Percentiles rank a stretch among this genome's conserved stretches.
phyloP scores from a whole-genome alignment of 1,139 yeast genomes.

The Suhomyces chickasaworum region DNA sequence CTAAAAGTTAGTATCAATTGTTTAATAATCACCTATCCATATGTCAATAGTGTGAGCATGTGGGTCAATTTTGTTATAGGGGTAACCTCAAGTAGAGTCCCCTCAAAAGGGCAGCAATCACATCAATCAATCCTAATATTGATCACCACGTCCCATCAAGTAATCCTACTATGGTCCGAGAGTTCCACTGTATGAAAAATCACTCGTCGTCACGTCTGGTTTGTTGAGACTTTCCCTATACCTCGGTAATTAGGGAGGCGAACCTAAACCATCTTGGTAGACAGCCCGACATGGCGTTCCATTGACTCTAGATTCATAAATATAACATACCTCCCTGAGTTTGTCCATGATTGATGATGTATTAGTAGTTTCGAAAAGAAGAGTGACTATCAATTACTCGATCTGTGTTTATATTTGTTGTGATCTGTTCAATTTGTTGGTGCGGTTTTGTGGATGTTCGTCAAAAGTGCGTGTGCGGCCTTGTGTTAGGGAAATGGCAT shows the following conservation, averaged over 20 bases:
- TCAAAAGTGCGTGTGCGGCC: slow-evolving; percentile 10
- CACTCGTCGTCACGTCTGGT: background rate
- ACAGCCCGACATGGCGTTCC: background rate
- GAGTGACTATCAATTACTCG: slow-evolving; percentile 8
- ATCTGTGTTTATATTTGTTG: slow-evolving; percentile 15
- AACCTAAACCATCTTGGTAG: background rate
- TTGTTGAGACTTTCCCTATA: background rate
- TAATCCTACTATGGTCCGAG: background rate
- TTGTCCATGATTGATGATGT: slow-evolving; percentile 40
- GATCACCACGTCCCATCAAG: background rate
- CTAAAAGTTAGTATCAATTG: slow-evolving; percentile 33
- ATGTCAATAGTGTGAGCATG: background rate
- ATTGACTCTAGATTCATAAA: background rate
- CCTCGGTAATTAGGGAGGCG: background rate
- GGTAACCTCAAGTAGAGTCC: background rate
- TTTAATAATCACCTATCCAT: background rate
- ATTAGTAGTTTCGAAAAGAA: slow-evolving; percentile 9
- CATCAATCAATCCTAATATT: background rate
- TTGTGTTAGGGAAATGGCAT: background rate
- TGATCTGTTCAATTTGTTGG: slow-evolving; percentile 17
- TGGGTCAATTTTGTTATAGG: background rate
- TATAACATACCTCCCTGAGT: slow-evolving; percentile 53
- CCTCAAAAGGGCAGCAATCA: background rate
- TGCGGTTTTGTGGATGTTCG: slow-evolving; percentile 14
- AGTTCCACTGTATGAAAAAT: background rate